phyloP scores from a whole-genome alignment of 805 yeast genomes.

The Clavispora asparagi region DNA sequence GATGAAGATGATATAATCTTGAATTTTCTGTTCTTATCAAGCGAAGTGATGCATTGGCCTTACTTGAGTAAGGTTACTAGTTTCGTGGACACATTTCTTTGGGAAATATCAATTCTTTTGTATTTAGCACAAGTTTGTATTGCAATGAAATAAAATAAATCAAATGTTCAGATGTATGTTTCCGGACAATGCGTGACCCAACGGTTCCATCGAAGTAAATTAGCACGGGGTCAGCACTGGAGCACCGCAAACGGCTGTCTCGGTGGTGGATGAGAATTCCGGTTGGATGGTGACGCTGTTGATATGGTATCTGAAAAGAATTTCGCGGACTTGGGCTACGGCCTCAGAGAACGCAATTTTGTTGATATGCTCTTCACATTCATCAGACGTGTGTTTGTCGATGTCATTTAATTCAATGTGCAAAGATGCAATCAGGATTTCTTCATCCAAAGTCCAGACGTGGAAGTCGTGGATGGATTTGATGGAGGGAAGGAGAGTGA shows the following conservation, averaged over 20 bases:
- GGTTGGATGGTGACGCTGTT: constrained; percentile 97
- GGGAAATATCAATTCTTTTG: background rate
- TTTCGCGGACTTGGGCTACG: constrained; percentile 70
- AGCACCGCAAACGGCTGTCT: background rate
- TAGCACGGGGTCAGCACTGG: background rate
- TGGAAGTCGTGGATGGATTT: constrained; percentile 91
- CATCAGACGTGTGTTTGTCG: background rate
- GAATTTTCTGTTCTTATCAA: no score
- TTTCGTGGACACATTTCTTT: background rate
- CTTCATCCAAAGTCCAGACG: constrained; percentile 92
- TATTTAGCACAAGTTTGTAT: background rate
- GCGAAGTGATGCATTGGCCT: no score
- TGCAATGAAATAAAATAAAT: background rate
- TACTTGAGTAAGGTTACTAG: background rate
- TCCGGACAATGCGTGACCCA: no score
- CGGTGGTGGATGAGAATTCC: constrained; percentile 47
- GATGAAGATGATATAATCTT: background rate
- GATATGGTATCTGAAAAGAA: constrained; percentile 78
- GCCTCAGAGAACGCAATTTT: constrained; percentile 50
- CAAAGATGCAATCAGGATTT: constrained; percentile 77
- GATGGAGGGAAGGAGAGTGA: constrained; percentile 65
- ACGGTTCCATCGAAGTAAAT: background rate
- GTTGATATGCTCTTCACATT: constrained; percentile 45
- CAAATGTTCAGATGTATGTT: no score
- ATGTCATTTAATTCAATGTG: constrained; percentile 62